phyloP scores from a whole-genome alignment of 2,329 filamentous ascomycete species.

The Colletotrichum sp. region DNA sequence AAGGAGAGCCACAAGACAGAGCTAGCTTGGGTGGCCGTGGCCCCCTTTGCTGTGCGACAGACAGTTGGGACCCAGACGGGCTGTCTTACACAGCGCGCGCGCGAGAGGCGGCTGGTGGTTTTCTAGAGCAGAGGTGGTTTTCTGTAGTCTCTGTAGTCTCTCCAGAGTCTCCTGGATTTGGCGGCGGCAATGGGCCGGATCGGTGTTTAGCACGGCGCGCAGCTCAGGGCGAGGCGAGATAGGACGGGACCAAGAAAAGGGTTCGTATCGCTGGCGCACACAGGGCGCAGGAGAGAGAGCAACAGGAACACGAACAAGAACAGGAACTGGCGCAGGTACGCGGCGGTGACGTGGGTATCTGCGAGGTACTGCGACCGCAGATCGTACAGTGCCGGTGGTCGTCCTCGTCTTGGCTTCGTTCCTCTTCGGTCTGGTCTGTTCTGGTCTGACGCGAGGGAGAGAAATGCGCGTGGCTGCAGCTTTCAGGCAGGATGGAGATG shows the following conservation, averaged over 20 bases:
- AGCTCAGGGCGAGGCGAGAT: not conserved
- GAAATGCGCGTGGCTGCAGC: not conserved
- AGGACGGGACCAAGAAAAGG: not conserved
- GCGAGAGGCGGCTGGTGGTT: not conserved
- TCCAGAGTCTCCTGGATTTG: not conserved
- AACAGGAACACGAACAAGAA: not conserved
- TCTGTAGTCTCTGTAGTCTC: not conserved
- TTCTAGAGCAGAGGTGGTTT: not conserved
- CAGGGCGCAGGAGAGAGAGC: not conserved
- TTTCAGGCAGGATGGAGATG: not conserved
- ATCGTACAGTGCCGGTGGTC: not conserved
- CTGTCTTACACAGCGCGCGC: not conserved
- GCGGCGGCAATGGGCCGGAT: not conserved
- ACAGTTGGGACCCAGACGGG: not conserved
- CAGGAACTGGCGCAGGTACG: conserved; percentile 1
- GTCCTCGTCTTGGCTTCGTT: not conserved
- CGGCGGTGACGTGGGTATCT: not conserved
- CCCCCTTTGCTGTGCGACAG: not conserved
- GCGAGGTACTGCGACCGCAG: not conserved
- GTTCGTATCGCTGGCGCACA: not conserved
- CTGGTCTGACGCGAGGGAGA: not conserved
- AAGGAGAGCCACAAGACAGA: not conserved
- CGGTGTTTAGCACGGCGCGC: not conserved
- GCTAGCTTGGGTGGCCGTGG: conserved; percentile 1
- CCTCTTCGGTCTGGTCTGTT: not conserved